These are phyloP conservation scores for Fusarium sp. DNA, from an alignment of 2,329 filamentous ascomycete species.

Conservation along the genomic window DNA sequence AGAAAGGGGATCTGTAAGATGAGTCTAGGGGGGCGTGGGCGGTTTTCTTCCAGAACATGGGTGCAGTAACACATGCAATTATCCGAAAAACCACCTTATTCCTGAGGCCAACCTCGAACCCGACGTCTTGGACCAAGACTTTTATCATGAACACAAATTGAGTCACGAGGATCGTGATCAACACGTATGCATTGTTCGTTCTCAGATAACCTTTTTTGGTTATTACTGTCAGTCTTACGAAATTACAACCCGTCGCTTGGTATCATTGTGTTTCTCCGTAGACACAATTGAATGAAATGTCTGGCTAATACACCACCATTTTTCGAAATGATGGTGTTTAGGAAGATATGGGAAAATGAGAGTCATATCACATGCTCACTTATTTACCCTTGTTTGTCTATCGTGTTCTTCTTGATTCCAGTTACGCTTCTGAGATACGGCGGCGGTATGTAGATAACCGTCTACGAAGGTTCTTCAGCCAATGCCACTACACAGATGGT, in stretches of 20 bases:
- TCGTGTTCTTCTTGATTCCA: constrained; percentile 17
- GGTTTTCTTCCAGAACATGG: constrained; percentile 25
- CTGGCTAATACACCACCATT: constrained; percentile 34
- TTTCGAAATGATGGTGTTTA: not conserved
- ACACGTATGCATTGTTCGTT: constrained; percentile 19
- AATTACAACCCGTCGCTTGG: not conserved
- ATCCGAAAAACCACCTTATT: constrained; percentile 21
- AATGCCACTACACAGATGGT: constrained; percentile 24
- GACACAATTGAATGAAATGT: constrained; percentile 1
- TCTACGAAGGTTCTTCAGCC: constrained; percentile 10
- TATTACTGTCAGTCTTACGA: not conserved
- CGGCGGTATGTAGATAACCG: constrained; percentile 42
- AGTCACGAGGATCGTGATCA: constrained; percentile 34
- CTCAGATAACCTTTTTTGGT: constrained; percentile 9
- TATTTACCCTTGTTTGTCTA: constrained; percentile 6
- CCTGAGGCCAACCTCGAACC: constrained; percentile 29
- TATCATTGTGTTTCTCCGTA: constrained; percentile 18
- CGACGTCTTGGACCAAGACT: not conserved
- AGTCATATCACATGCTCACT: constrained; percentile 30
- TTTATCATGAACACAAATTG: constrained; percentile 4
- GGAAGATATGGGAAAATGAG: constrained; percentile 7
- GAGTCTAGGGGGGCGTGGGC: constrained; percentile 15
- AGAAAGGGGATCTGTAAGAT: constrained; percentile 10
- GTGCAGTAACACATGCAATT: constrained; percentile 23
- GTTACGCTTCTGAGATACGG: constrained; percentile 11